phyloP scores from a whole-genome alignment of 345 rosid genomes.

The Turnera subulata region DNA sequence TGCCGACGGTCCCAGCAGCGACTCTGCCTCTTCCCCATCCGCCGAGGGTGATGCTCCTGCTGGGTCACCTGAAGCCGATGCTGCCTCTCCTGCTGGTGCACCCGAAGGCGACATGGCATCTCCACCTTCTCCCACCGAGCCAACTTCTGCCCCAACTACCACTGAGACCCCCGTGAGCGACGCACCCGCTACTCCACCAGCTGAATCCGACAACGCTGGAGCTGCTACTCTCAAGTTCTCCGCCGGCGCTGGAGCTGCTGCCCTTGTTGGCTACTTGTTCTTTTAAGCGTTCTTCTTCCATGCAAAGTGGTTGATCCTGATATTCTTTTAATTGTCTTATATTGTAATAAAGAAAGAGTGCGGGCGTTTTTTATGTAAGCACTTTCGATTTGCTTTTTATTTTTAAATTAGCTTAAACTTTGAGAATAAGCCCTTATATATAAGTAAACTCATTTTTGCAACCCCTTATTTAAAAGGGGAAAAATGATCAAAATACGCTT shows the following conservation, averaged over 20 bases:
- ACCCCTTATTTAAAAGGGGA: no score
- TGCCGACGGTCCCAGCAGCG: no score
- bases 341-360: no score
- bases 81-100: background rate
- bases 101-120: no score
- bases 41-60: background rate
- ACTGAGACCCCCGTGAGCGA: background rate
- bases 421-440: no score
- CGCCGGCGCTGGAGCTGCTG: constrained; percentile 9
- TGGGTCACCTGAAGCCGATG: background rate
- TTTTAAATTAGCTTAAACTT: no score
- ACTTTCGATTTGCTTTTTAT: no score
- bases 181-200: constrained; percentile 11
- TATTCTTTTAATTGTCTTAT: background rate
- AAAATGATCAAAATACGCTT: no score
- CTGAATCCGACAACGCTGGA: background rate
- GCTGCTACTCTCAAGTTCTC: constrained; percentile 11
- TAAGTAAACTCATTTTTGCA: no score
- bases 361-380: no score
- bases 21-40: background rate
- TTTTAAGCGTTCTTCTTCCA: constrained; percentile 3
- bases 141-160: background rate
- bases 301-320: background rate
- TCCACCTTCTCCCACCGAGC: no score
- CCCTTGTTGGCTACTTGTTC: constrained; percentile 17